Evolutionary conservation across 2,329 filamentous ascomycete genomes (phyloP), one percentile per base, ranked within the genome.

Genomic region (Phialophora chinensis): DNA sequence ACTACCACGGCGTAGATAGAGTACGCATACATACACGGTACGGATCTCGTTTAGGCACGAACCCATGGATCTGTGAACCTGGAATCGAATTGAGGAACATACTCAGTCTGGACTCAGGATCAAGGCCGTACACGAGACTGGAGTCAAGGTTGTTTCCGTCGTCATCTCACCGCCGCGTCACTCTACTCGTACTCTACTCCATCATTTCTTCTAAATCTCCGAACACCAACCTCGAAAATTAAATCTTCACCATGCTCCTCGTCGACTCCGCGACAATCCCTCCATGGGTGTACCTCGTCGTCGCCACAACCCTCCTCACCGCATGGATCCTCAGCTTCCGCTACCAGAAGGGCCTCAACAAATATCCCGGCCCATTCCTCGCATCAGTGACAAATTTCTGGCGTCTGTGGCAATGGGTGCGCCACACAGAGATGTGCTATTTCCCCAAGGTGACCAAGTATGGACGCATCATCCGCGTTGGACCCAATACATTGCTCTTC

Each of bases 401-500:
- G 61, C 54, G 65, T 14, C 29, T 67, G 4, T 67, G 57, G 60
- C 50, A 64, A 49, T 56, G 50, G 33, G 14, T 60, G 20, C 49
- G 61, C 31, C 60, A 60, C 38, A 59, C 55, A 4, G 47, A 65
- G n/a, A 56, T 54, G 11, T 31, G 62, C 20, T 60, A 44, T 25
- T 60, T 65, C 42, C 49, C 55, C 11, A 27, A 47, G 8, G 42
- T 65, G 42, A 56, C 38, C 55, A 79, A 77, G 25, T 77, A 87
- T 1, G 89, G 88, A 0, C 84, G 87, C 0, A 81, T 91, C 25
- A 80, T 92, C 11, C 83, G 88, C 33, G 76, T 92, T 0, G 88
- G 83, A 0, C 90, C 90, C 0, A 82, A 81, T 23, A 90, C 92
- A 72, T 77, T 93, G 68, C 90, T 88, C 42, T 82, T 92, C 49